These are phyloP conservation scores for Batkoa obscura DNA, from an alignment of 371 early-diverging fungal species.

Conservation along the genomic window DNA sequence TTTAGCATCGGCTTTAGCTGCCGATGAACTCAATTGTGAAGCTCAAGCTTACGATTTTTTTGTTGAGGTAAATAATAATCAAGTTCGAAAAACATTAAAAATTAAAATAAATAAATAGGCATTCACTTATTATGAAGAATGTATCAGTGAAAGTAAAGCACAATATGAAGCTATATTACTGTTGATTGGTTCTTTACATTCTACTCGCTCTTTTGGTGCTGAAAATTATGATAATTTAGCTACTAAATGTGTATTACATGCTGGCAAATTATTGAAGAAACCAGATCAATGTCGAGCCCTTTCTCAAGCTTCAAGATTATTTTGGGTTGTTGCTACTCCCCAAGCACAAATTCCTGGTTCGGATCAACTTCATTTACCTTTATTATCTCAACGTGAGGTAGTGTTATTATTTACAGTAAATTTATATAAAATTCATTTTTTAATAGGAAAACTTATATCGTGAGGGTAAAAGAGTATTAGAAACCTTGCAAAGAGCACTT, in stretches of 20 bases:
- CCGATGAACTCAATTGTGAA: slow-evolving; percentile 61
- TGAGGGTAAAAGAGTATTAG: slow-evolving; percentile 61
- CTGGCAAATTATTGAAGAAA: slow-evolving; percentile 68
- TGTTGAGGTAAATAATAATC: slow-evolving; percentile 34
- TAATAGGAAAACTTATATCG: slow-evolving; percentile 20
- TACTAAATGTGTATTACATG: slow-evolving; percentile 69
- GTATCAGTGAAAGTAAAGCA: slow-evolving; percentile 62
- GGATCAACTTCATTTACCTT: too few species aligned
- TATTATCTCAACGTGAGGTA: too few species aligned
- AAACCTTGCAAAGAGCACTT: slow-evolving; percentile 72
- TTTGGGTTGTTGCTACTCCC: slow-evolving; percentile 41
- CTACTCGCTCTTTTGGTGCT: slow-evolving; percentile 43
- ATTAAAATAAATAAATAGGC: slow-evolving; percentile 49
- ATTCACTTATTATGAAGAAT: slow-evolving; percentile 78
- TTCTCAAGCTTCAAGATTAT: slow-evolving; percentile 58
- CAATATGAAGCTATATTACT: slow-evolving; percentile 68
- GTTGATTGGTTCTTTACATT: slow-evolving; percentile 60
- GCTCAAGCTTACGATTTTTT: slow-evolving; percentile 80
- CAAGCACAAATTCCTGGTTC: too few species aligned
- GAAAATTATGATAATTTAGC: slow-evolving; percentile 81
- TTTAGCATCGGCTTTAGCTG: slow-evolving; percentile 59
- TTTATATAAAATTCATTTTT: too few species aligned
- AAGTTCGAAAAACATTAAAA: background rate
- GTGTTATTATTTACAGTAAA: too few species aligned
- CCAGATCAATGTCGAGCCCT: slow-evolving; percentile 80